These are phyloP conservation scores for Xylariaceae sp. DNA, from an alignment of 2,329 filamentous ascomycete genomes.

Conservation along the genomic window DNA sequence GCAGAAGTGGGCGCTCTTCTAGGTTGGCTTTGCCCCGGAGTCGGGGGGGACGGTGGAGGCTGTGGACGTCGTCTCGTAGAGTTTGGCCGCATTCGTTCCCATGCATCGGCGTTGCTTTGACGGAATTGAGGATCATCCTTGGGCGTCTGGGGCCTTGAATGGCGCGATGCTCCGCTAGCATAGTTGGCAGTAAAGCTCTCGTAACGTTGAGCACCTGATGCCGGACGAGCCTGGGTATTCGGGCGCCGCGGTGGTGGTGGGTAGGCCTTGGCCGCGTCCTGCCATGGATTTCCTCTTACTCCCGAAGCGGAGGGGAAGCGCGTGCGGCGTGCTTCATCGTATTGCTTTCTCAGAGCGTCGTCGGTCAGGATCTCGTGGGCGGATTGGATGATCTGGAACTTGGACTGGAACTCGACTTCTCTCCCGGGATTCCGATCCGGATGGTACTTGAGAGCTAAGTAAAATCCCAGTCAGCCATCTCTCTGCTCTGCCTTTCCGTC, in stretches of 20 bases:
- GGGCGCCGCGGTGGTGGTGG: constrained; percentile 42
- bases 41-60: constrained; percentile 22
- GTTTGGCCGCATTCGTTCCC: constrained; percentile 31
- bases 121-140: constrained; percentile 26
- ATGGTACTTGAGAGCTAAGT: constrained; percentile 72
- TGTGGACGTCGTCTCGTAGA: constrained; percentile 18
- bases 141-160: constrained; percentile 12
- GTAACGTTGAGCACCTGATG: constrained; percentile 43
- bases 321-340: constrained; percentile 43
- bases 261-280: constrained; percentile 43
- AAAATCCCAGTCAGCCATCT: constrained; percentile 20
- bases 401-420: constrained; percentile 71
- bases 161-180: constrained; percentile 18
- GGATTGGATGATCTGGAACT: constrained; percentile 81
- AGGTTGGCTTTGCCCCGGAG: constrained; percentile 22
- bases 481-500: background rate
- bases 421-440: constrained; percentile 83
- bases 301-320: constrained; percentile 47
- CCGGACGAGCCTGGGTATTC: constrained; percentile 15
- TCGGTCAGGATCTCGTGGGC: constrained; percentile 70
- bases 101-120: constrained; percentile 30
- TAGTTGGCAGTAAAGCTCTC: constrained; percentile 24
- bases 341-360: constrained; percentile 45
- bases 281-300: constrained; percentile 54
- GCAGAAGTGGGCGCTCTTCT: constrained; percentile 27